Conservation (phyloP, 805 yeast genomes). For the Sungouiella thailandica region DNA sequence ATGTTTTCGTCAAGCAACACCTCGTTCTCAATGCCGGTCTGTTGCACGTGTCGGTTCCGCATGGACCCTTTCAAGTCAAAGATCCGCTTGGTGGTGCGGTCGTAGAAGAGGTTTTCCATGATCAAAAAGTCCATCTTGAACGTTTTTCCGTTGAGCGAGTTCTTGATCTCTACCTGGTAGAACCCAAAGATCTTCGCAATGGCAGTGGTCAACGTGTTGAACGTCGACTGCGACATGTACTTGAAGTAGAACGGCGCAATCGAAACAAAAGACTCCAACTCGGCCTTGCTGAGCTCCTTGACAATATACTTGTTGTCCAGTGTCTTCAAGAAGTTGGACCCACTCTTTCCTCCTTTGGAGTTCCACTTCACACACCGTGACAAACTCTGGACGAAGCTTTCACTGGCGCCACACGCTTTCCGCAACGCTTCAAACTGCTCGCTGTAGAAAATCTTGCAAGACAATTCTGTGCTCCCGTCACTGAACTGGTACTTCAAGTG, state of each 20-base stretch:
- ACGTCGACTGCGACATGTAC: constrained; percentile 90
- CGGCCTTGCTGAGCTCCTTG: constrained; percentile 83
- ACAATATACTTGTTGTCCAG: constrained; percentile 84
- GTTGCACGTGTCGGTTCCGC: constrained; percentile 95
- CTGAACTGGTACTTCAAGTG: constrained; percentile 90
- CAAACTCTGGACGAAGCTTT: constrained; percentile 77
- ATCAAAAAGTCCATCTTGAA: constrained; percentile 87
- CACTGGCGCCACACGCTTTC: constrained; percentile 71
- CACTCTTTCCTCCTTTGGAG: constrained; percentile 94
- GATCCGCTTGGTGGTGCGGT: constrained; percentile 72
- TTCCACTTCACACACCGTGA: constrained; percentile 95
- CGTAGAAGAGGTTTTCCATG: constrained; percentile 93
- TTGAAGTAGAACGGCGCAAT: constrained; percentile 97
- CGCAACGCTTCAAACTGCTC: constrained; percentile 96
- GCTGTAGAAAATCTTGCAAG: constrained; percentile 91
- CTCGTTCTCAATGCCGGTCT: constrained; percentile 93
- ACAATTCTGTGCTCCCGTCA: constrained; percentile 75
- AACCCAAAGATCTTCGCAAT: constrained; percentile 93
- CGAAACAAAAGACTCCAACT: constrained; percentile 86
- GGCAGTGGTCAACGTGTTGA: constrained; percentile 92
- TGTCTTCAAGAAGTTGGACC: constrained; percentile 89
- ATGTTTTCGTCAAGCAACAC: constrained; percentile 93
- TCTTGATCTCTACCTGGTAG: constrained; percentile 86
- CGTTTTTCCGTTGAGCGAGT: constrained; percentile 67
- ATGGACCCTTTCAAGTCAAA: constrained; percentile 97